A percentile compares a stretch with the other conserved stretches of the same genome.
These are phyloP conservation scores for Arabidopsis arenosa DNA, from an alignment of 345 rosid genomes.

Conservation along the genomic window DNA sequence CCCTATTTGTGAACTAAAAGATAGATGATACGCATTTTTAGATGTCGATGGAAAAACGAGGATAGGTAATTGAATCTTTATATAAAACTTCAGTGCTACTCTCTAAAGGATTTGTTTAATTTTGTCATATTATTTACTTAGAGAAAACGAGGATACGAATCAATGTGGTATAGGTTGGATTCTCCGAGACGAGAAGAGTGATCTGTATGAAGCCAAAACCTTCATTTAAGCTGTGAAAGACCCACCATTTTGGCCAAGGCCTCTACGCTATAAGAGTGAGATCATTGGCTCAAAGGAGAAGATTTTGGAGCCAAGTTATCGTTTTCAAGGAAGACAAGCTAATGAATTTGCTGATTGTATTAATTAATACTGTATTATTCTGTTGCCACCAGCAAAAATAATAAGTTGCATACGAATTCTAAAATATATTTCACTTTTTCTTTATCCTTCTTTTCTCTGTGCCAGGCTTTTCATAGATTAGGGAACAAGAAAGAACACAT, in stretches of 20 bases:
- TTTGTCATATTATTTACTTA: too few species aligned
- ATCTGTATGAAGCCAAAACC: too few species aligned
- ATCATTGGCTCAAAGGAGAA: not conserved
- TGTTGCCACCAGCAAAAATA: not conserved
- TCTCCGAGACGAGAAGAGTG: too few species aligned
- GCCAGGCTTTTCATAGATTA: slow-evolving; percentile 12
- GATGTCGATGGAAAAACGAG: not conserved
- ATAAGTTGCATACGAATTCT: not conserved
- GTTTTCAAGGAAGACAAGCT: not conserved
- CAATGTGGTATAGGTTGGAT: too few species aligned
- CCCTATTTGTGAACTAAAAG: slow-evolving; percentile 5
- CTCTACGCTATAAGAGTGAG: not conserved
- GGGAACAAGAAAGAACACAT: slow-evolving; percentile 31
- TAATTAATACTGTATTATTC: not conserved
- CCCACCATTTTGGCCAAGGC: not conserved
- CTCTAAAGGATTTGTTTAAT: too few species aligned
- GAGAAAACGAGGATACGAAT: not conserved
- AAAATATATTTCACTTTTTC: not conserved
- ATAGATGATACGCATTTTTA: slow-evolving; percentile 24
- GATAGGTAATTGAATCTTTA: too few species aligned
- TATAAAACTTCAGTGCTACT: too few species aligned
- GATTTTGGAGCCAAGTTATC: not conserved
- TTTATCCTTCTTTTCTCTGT: not conserved
- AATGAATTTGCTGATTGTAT: not conserved
- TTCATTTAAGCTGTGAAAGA: too few species aligned